phyloP scores from a whole-genome alignment of 2,329 filamentous ascomycete species.

The Phaeosphaeriaceae sp. region DNA sequence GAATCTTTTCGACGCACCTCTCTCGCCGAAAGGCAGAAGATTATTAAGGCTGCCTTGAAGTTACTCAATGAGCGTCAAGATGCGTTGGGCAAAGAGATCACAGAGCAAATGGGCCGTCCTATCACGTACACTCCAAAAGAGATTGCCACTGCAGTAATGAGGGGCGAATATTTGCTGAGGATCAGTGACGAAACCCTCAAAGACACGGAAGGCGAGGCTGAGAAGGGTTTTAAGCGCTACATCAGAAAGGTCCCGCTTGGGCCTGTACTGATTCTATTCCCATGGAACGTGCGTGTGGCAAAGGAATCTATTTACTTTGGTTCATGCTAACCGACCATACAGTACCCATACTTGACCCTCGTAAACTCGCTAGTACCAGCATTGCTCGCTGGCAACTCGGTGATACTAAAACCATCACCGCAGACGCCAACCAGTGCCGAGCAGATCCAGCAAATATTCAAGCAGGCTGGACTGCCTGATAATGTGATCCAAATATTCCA shows the following conservation, averaged over 20 bases:
- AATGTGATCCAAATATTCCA: slow-evolving; percentile 94
- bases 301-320: slow-evolving; percentile 7
- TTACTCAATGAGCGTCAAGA: slow-evolving; percentile 74
- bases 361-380: slow-evolving; percentile 92
- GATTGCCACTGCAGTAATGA: slow-evolving; percentile 81
- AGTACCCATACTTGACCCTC: slow-evolving; percentile 95
- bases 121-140: slow-evolving; percentile 87
- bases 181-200: slow-evolving; percentile 79
- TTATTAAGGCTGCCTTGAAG: slow-evolving; percentile 80
- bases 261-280: slow-evolving; percentile 86
- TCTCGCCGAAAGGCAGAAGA: slow-evolving; percentile 76
- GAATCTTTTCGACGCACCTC: slow-evolving; percentile 75
- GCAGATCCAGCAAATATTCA: slow-evolving; percentile 77
- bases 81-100: slow-evolving; percentile 83
- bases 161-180: slow-evolving; percentile 84
- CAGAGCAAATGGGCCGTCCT: slow-evolving; percentile 92
- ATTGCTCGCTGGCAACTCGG: slow-evolving; percentile 86
- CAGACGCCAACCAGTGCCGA: slow-evolving; percentile 94
- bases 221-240: slow-evolving; percentile 88
- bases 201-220: slow-evolving; percentile 80
- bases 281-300: slow-evolving; percentile 81
- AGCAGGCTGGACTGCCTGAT: slow-evolving; percentile 78
- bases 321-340: slow-evolving; percentile 24
- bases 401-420: slow-evolving; percentile 93
- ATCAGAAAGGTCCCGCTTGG: slow-evolving; percentile 89